Percentiles rank a stretch among this genome's conserved stretches.
Evolutionary conservation across 306 rosid genomes (phyloP).

Genomic region (Gleditsia sinensis): DNA sequence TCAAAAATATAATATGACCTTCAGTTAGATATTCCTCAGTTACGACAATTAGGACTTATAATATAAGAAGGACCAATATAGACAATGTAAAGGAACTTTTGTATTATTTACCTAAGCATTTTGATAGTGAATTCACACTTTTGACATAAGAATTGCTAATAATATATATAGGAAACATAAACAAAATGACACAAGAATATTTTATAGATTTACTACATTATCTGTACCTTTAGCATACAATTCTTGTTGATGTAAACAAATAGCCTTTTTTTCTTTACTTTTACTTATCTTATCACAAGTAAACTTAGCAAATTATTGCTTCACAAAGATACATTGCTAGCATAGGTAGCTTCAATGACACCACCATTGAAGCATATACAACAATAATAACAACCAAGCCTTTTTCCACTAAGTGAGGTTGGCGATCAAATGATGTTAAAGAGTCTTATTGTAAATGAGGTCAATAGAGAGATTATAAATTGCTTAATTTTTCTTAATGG

Average conservation of each 20-base stretch:
- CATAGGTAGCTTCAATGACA: background rate
- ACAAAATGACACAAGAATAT: too few species aligned
- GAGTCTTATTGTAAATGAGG: too few species aligned
- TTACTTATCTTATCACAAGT: constrained; percentile 21
- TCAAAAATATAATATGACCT: constrained; percentile 2
- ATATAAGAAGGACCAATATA: background rate
- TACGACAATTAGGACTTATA: background rate
- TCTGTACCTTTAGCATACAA: constrained; percentile 13
- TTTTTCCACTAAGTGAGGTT: too few species aligned
- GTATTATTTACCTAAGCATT: constrained; percentile 1
- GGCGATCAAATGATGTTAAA: too few species aligned
- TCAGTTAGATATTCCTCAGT: constrained; percentile 6
- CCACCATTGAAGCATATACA: constrained; percentile 9
- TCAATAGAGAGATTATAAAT: too few species aligned
- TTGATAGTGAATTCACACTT: background rate
- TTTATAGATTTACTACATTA: too few species aligned
- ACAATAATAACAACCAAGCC: too few species aligned
- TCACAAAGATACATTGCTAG: constrained; percentile 26
- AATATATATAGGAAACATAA: too few species aligned
- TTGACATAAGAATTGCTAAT: background rate
- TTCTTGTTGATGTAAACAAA: constrained; percentile 20
- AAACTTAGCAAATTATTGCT: constrained; percentile 31
- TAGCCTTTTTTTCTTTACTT: constrained; percentile 17
- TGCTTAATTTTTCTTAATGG: too few species aligned
- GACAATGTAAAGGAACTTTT: background rate